phyloP scores from a whole-genome alignment of 768 basidiomycete species.

The Gymnopilus junonius region DNA sequence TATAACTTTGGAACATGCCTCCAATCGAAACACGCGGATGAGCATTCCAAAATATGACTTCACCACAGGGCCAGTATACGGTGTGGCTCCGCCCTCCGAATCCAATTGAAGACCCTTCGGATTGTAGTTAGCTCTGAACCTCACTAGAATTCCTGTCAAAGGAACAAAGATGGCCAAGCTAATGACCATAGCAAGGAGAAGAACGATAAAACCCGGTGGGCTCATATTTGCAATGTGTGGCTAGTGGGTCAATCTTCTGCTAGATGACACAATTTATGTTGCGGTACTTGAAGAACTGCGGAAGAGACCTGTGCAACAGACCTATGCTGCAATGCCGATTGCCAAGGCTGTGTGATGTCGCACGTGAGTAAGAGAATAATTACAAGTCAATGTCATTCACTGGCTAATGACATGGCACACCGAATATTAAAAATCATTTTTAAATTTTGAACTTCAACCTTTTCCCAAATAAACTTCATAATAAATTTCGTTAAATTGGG shows the following conservation, averaged over 20 bases:
- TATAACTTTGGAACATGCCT: slow-evolving; percentile 47
- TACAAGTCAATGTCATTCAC: too few species aligned
- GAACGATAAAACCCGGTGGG: slow-evolving; percentile 37
- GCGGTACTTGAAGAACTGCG: neutral
- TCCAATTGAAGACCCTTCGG: slow-evolving; percentile 85
- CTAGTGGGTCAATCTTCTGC: neutral
- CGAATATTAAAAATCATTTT: too few species aligned
- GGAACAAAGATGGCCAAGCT: slow-evolving; percentile 65
- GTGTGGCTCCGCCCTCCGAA: slow-evolving; percentile 73
- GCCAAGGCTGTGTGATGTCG: too few species aligned
- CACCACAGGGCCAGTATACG: slow-evolving; percentile 80
- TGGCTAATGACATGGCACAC: too few species aligned
- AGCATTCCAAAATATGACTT: slow-evolving; percentile 79
- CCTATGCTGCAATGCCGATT: too few species aligned
- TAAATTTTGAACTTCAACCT: too few species aligned
- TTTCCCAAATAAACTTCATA: too few species aligned
- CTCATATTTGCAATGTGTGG: slow-evolving; percentile 6
- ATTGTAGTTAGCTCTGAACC: slow-evolving; percentile 85
- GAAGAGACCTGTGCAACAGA: neutral
- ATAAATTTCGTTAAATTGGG: too few species aligned
- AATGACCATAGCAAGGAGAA: slow-evolving; percentile 50
- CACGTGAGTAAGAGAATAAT: too few species aligned
- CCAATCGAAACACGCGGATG: slow-evolving; percentile 67
- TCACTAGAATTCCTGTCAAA: slow-evolving; percentile 69
- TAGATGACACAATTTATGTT: neutral